Evolutionary conservation across 2,329 filamentous ascomycete species (phyloP).

Genomic region (Aspergillus calidoustus): DNA sequence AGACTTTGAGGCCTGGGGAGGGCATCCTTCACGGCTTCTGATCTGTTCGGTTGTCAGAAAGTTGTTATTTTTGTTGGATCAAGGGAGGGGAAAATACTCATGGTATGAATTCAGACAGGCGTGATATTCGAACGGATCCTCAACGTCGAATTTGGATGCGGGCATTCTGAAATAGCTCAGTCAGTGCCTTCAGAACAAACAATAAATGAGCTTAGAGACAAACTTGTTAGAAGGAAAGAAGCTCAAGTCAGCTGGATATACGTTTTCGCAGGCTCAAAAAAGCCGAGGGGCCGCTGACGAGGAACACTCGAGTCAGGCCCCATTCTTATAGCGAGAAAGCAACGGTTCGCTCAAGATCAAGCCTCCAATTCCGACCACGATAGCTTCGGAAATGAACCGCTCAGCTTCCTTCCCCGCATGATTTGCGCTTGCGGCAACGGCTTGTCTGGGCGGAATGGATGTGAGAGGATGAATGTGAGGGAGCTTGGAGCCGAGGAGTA

Average conservation of each 20-base stretch:
- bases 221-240: neutral
- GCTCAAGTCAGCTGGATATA: neutral
- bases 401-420: neutral
- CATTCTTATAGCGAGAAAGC: neutral
- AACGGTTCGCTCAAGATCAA: neutral
- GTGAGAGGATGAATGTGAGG: constrained; percentile 2
- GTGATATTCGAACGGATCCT: constrained; percentile 8
- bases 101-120: constrained; percentile 10
- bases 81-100: neutral
- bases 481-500: neutral
- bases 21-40: constrained; percentile 5
- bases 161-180: neutral
- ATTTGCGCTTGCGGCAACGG: neutral
- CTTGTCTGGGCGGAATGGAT: neutral
- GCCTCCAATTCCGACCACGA: neutral
- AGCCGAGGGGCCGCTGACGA: constrained; percentile 8
- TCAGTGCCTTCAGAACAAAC: neutral
- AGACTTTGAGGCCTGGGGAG: constrained; percentile 9
- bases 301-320: neutral
- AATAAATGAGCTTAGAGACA: neutral
- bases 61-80: neutral
- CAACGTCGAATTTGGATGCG: neutral
- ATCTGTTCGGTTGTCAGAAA: neutral
- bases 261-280: neutral
- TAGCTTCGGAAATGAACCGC: neutral